Base-by-base conservation (phyloP, 2,329 filamentous ascomycete species). In the Trichoderma sp. region DNA sequence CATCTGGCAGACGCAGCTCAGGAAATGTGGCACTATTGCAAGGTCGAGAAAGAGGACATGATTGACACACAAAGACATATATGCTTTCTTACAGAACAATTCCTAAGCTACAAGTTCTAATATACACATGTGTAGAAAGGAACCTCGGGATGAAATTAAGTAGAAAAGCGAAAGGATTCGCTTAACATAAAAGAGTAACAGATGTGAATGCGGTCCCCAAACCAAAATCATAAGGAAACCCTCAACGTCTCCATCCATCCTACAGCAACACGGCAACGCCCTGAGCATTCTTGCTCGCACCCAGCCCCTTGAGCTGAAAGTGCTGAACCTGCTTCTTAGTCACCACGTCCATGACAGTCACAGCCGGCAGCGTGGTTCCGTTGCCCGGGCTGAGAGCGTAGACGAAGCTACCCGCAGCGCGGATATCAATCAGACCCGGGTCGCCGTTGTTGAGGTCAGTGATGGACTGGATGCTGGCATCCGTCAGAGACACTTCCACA, bases 331-430 rank as follows among this genome's bases (percentile, higher is more conserved):
- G 47, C 44, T 65, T 62, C 26, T 60, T 64, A 45, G 57, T 58
- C 44, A 58, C 52, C 43, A 55, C 63, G 28, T 59, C 55, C 55
- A 68, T 15, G 1, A 65, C 80, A 64, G 87, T 84, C 5, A 69
- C 63, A 68, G 73, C 51, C 0, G 79, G 72, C 1, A 72, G 62
- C 0, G 72, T 75, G 0, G 74, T 78, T 0, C 80, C 82, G 64
- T 85, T 84, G 0, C 84, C 84, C 0, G 84, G 83, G 3, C 78
- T 78, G 4, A 90, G 72, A 0, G 82, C 85, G 71, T 89, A 89
- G 0, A 89, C 64, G 67, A 86, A 85, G 30, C 76, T 74, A 0
- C 87, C 86, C 0, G 78, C 78, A 0, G 81, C 80, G 9, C 70
- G 72, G 12, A 88, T 70, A 71, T 89, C 87, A 62, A 84, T 82